Percentiles rank a stretch among this genome's conserved stretches.
These are phyloP conservation scores for Metschnikowia lunata DNA, from an alignment of 805 yeast genomes.

Conservation along the genomic window DNA sequence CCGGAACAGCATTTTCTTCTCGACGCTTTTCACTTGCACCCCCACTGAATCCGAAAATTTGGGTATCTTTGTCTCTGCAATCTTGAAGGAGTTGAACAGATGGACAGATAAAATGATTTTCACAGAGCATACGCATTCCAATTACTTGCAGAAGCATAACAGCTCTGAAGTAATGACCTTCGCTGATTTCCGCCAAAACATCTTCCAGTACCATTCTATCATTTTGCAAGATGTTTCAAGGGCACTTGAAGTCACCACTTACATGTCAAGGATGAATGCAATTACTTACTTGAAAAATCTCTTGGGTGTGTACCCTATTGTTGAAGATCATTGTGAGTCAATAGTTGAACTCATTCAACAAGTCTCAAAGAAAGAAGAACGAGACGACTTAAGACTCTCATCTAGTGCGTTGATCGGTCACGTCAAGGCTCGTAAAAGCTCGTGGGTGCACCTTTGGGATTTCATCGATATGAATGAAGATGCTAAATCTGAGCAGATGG, in stretches of 20 bases:
- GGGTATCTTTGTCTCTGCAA: conserved; percentile 64
- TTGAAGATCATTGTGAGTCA: conserved; percentile 59
- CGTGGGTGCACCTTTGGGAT: conserved; percentile 53
- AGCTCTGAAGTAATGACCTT: conserved; percentile 13
- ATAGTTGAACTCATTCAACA: conserved; percentile 45
- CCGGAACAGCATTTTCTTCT: conserved; percentile 43
- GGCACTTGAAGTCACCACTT: conserved; percentile 50
- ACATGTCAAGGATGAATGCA: conserved; percentile 76
- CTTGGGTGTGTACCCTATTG: conserved; percentile 59
- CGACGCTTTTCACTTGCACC: conserved; percentile 66
- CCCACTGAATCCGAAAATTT: conserved; percentile 76
- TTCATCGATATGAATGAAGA: conserved; percentile 49
- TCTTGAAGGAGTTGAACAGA: conserved; percentile 45
- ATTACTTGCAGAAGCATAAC: background rate
- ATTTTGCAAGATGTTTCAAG: conserved; percentile 42
- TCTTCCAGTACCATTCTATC: conserved; percentile 54
- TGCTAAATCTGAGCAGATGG: conserved; percentile 27
- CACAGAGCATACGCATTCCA: conserved; percentile 9
- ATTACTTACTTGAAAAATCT: conserved; percentile 71
- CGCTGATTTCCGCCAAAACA: conserved; percentile 33
- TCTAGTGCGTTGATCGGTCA: conserved; percentile 69
- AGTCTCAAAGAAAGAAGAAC: conserved; percentile 49
- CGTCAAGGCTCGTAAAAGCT: conserved; percentile 48
- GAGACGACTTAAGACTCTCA: conserved; percentile 80
- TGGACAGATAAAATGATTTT: conserved; percentile 38